Conservation (phyloP, 257 asterid species). For the Perilla frutescens region DNA sequence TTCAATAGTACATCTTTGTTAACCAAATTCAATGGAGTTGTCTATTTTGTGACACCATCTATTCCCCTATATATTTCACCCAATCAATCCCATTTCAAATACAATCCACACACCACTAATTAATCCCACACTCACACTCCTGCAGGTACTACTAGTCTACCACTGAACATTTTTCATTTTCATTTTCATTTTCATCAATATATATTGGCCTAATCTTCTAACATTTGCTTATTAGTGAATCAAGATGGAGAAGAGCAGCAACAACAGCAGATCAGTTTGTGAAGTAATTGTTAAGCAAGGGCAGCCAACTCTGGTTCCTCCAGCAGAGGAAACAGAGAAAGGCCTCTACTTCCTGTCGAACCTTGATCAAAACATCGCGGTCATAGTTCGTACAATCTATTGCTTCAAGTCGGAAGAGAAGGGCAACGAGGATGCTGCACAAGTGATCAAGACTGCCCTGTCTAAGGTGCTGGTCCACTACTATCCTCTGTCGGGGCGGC, state of each 20-base stretch:
- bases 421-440: constrained; percentile 57
- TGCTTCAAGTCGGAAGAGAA: constrained; percentile 67
- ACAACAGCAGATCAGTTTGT: constrained; percentile 23
- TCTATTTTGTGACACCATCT: constrained; percentile 32
- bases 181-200: too few relatives aligned
- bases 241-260: constrained; percentile 56
- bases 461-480: constrained; percentile 73
- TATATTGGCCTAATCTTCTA: too few relatives aligned
- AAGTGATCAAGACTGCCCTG: constrained; percentile 65
- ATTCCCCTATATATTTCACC: constrained; percentile 42
- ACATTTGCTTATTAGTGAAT: not conserved
- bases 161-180: too few relatives aligned
- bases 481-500: constrained; percentile 80
- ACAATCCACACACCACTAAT: not conserved
- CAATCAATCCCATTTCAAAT: constrained; percentile 26
- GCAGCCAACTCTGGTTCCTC: constrained; percentile 57
- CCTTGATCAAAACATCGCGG: constrained; percentile 89
- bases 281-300: constrained; percentile 62
- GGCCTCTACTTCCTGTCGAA: constrained; percentile 73
- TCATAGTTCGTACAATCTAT: constrained; percentile 77
- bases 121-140: not conserved
- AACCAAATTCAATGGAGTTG: constrained; percentile 55
- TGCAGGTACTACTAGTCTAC: not conserved
- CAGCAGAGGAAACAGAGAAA: constrained; percentile 64
- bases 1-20: constrained; percentile 60